Percentiles rank a stretch among this genome's conserved stretches.
Evolutionary conservation across 179 eudicot genomes (phyloP).

Genomic region (Heliamphora pulchella): DNA sequence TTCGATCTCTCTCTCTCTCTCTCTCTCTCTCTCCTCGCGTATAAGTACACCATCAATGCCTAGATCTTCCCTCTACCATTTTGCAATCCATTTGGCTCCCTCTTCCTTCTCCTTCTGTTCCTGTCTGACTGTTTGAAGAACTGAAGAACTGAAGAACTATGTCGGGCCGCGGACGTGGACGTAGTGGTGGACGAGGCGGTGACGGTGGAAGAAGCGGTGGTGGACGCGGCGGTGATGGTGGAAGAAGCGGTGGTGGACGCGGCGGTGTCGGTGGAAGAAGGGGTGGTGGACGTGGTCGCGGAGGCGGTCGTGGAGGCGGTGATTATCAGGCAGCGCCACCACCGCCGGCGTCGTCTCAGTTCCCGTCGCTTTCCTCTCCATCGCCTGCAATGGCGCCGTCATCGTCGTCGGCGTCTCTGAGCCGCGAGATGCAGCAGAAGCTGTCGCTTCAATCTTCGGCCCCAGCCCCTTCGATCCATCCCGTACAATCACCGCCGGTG

Average conservation of each 20-base stretch:
- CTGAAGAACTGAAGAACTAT: not conserved
- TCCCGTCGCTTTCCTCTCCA: slow-evolving; percentile 21
- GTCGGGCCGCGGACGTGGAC: slow-evolving; percentile 17
- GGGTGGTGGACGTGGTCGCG: slow-evolving; percentile 12
- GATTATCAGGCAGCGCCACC: slow-evolving; percentile 15
- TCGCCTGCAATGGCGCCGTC: not conserved
- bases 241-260: slow-evolving; percentile 7
- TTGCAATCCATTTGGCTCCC: no score
- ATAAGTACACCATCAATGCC: no score
- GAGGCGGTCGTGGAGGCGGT: slow-evolving; percentile 7
- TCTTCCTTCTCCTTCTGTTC: no score
- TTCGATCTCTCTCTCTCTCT: no score
- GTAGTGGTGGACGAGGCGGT: slow-evolving; percentile 14
- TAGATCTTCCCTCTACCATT: no score
- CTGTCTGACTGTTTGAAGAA: no score
- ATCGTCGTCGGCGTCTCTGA: slow-evolving; percentile 23
- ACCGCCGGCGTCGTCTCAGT: slow-evolving; percentile 14
- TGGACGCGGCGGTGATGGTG: slow-evolving; percentile 16
- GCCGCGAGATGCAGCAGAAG: not conserved
- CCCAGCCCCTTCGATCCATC: no score
- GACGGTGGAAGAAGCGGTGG: slow-evolving; percentile 19
- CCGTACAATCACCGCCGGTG: slow-evolving; percentile 10
- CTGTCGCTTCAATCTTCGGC: slow-evolving; percentile 7
- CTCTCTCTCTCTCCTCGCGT: no score
- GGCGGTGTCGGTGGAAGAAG: slow-evolving; percentile 8